Percentiles rank a stretch among this genome's conserved stretches.
These are phyloP conservation scores for Pleurotus sapidus DNA, from an alignment of 768 basidiomycete species.

Conservation along the genomic window DNA sequence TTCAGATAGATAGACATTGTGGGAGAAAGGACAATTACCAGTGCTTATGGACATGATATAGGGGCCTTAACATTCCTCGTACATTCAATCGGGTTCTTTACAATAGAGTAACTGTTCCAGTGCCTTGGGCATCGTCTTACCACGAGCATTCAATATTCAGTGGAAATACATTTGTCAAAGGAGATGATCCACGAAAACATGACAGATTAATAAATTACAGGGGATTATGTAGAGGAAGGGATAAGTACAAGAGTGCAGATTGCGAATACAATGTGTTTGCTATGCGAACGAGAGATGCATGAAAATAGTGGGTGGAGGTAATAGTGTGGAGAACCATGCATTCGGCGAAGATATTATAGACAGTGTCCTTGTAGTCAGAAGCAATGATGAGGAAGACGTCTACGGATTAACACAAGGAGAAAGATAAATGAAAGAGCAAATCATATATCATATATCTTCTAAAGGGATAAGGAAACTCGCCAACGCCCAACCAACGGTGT, in stretches of 20 bases:
- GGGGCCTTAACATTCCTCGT: too few species aligned
- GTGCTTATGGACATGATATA: too few species aligned
- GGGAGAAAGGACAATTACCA: background rate
- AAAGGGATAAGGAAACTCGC: constrained; percentile 78
- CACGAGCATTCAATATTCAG: too few species aligned
- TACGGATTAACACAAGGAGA: background rate
- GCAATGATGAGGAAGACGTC: too few species aligned
- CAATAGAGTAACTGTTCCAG: too few species aligned
- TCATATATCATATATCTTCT: constrained; percentile 21
- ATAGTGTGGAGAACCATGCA: too few species aligned
- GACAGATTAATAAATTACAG: background rate
- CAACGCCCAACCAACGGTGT: constrained; percentile 74
- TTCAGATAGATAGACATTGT: too few species aligned
- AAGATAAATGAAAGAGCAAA: constrained; percentile 9
- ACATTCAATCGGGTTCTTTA: too few species aligned
- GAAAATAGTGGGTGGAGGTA: background rate
- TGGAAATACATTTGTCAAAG: background rate
- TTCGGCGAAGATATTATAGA: background rate
- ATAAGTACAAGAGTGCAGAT: background rate
- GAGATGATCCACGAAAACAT: background rate
- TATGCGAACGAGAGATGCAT: background rate
- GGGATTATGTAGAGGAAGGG: background rate
- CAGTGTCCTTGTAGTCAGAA: background rate
- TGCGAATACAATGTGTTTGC: constrained; percentile 1
- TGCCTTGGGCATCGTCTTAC: too few species aligned